phyloP scores from a whole-genome alignment of 176 grass and related monocot genomes.

The Rhynchospora tenuis region DNA sequence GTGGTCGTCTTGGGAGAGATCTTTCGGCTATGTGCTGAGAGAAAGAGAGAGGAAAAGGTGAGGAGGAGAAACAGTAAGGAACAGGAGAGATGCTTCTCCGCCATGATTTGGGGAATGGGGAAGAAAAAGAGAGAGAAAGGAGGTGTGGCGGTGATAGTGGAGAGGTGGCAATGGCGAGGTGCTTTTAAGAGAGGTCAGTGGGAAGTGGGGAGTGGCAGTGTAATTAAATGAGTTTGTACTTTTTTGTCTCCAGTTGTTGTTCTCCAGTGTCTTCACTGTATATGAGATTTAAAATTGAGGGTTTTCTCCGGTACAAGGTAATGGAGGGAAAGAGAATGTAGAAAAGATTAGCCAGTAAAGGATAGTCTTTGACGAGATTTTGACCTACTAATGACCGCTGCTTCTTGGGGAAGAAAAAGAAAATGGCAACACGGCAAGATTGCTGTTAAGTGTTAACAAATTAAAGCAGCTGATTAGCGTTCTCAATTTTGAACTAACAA shows the following conservation, averaged over 20 bases:
- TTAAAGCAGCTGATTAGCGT: neutral
- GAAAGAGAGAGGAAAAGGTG: slow-evolving; percentile 19
- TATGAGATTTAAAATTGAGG: neutral
- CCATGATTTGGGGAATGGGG: neutral
- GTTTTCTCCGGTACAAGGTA: neutral
- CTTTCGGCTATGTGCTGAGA: neutral
- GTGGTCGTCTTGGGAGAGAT: slow-evolving; percentile 28
- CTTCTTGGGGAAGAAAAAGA: slow-evolving; percentile 12
- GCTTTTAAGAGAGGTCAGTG: slow-evolving; percentile 8
- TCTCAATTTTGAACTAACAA: neutral
- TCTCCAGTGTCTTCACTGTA: neutral
- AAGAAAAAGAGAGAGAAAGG: neutral
- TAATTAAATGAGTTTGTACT: neutral
- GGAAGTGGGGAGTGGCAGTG: neutral
- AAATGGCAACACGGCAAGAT: neutral
- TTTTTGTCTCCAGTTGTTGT: neutral
- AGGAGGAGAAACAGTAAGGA: neutral
- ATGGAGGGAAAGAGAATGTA: neutral
- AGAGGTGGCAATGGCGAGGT: slow-evolving; percentile 22
- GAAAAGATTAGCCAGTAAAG: slow-evolving; percentile 17
- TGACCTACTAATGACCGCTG: slow-evolving; percentile 13
- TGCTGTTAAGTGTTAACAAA: neutral
- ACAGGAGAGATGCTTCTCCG: slow-evolving; percentile 15
- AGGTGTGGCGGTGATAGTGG: neutral
- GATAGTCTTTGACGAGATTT: slow-evolving; percentile 13